Base-by-base conservation (phyloP, 2,329 filamentous ascomycete species). In the Xenoacremonium recifei region DNA sequence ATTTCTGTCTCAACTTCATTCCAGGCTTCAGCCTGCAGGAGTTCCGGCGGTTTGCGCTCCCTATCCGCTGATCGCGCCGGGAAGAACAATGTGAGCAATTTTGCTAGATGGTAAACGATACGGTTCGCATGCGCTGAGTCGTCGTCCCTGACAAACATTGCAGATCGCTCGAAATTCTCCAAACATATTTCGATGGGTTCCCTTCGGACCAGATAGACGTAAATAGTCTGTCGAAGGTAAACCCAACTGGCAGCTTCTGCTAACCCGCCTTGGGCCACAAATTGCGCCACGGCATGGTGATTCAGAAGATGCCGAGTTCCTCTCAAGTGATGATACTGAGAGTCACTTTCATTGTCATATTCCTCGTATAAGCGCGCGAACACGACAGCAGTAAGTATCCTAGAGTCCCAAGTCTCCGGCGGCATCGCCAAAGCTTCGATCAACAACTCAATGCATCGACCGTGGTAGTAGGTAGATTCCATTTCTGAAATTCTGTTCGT, bases 331-430 rank as follows among this genome's bases (percentile, higher is more conserved):
- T 70, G 64, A 31, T 61, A 66, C 13, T 62, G 58, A 15, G 65
- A 58, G 40, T 70, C 67, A 4, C 57, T 45, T 20, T 53, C 51
- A 19, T 46, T 51, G 37, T 57, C 51, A 21, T 46, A 50, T 51
- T 76, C 73, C 50, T 76, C 73, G 39, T 75, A 73, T 5, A 75
- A 61, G 0, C 73, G 66, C 16, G 75, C 54, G 5, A 76, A 65
- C 7, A 76, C 73, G 1, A 77, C 71, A 0, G 72, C 70, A 1
- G 71, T 65, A 1, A 76, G 57, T 3, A 75, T 64, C 13, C 68
- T 70, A 21, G 72, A 72, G 35, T 72, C 69, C 50, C 69, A 72
- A 2, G 65, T 64, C 1, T 66, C 59, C 12, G 65, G 60, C 0
- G 70, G 67, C 25, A 65, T 63, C 6, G 69, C 63, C 12, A 76